Percentiles rank a stretch among this genome's conserved stretches.
Evolutionary conservation across 2,329 filamentous ascomycete species (phyloP).

Genomic region (Coleophoma cylindrospora): DNA sequence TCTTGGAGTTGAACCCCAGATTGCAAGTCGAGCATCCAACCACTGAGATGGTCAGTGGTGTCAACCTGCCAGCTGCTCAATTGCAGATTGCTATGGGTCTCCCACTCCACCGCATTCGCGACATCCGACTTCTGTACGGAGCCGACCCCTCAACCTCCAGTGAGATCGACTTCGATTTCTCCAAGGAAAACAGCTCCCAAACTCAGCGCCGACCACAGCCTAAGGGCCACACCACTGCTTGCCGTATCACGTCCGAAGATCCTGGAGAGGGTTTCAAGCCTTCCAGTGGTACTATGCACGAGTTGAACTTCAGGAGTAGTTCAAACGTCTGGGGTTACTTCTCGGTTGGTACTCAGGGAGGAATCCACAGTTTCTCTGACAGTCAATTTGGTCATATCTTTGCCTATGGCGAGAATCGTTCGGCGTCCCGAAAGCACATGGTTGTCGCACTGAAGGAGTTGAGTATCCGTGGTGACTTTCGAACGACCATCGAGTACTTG

Average conservation of each 20-base stretch:
- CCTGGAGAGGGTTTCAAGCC: conserved; percentile 99
- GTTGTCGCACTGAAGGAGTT: conserved; percentile 96
- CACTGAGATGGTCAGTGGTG: conserved; percentile 98
- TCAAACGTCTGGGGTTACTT: conserved; percentile 99
- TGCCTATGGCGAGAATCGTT: conserved; percentile 95
- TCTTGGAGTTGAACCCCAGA: conserved; percentile 96
- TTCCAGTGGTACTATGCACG: conserved; percentile 97
- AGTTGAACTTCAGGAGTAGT: conserved; percentile 96
- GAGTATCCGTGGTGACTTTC: conserved; percentile 98
- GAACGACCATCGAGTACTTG: conserved; percentile 96
- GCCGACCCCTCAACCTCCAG: conserved; percentile 83
- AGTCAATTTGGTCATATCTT: conserved; percentile 99
- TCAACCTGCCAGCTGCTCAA: conserved; percentile 94
- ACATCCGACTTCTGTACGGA: conserved; percentile 94
- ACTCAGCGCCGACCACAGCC: conserved; percentile 86
- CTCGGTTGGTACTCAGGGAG: conserved; percentile 92
- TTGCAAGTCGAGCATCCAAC: conserved; percentile 99
- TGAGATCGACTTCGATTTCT: conserved; percentile 96
- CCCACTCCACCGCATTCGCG: conserved; percentile 88
- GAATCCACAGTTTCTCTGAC: conserved; percentile 99
- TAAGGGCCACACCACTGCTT: conserved; percentile 96
- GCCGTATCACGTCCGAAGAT: conserved; percentile 98
- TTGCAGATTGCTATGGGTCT: conserved; percentile 99
- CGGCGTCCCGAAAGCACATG: conserved; percentile 97
- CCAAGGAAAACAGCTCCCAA: conserved; percentile 74